Evolutionary conservation across 805 yeast species (phyloP).

Genomic region (Candida takata): DNA sequence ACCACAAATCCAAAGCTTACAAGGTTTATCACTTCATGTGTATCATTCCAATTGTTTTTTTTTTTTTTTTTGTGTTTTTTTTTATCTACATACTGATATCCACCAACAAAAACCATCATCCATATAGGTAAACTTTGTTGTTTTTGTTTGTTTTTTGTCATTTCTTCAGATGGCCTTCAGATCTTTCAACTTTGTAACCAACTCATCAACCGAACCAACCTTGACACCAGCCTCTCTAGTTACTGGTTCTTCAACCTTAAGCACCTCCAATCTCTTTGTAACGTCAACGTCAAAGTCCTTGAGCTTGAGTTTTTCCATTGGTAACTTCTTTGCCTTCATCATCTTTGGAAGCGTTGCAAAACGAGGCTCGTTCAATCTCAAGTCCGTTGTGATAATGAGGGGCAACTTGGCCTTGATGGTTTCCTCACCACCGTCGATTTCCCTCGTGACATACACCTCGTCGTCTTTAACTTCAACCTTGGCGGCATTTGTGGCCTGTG

Average conservation of each 20-base stretch:
- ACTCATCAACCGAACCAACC: constrained; percentile 76
- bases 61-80: too few species aligned
- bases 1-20: too few species aligned
- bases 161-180: constrained; percentile 24
- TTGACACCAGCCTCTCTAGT: constrained; percentile 74
- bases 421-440: constrained; percentile 93
- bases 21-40: too few species aligned
- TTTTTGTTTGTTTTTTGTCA: too few species aligned
- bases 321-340: constrained; percentile 98
- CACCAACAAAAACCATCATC: too few species aligned
- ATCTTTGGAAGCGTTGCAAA: constrained; percentile 93
- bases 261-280: constrained; percentile 54
- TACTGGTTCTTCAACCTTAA: constrained; percentile 82
- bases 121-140: too few species aligned
- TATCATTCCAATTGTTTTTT: too few species aligned
- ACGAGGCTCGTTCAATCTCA: constrained; percentile 91
- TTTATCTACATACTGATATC: too few species aligned
- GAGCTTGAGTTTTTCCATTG: constrained; percentile 59
- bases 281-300: constrained; percentile 63
- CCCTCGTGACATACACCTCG: constrained; percentile 70
- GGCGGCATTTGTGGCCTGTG: constrained; percentile 93
- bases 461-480: constrained; percentile 61
- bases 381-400: constrained; percentile 82
- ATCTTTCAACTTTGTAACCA: constrained; percentile 71
- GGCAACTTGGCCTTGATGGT: constrained; percentile 75